These are phyloP conservation scores for Candida ovalis DNA, from an alignment of 805 yeast species.

Conservation along the genomic window DNA sequence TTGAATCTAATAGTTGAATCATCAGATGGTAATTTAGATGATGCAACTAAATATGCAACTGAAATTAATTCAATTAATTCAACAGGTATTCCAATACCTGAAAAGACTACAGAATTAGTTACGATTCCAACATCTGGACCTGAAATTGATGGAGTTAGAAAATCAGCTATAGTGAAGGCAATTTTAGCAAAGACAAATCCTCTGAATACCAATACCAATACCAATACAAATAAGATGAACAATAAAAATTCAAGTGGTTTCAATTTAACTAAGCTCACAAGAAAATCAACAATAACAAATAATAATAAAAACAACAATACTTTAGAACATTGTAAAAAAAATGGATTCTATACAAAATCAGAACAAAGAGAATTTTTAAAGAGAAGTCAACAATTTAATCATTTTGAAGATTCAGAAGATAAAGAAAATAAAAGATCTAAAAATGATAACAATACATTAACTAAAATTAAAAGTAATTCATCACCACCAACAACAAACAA, in stretches of 20 bases:
- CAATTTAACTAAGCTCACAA: not conserved
- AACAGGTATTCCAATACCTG: slow-evolving; percentile 61
- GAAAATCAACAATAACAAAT: too few relatives aligned
- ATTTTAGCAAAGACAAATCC: slow-evolving; percentile 22
- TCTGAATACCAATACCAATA: not conserved
- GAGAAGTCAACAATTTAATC: slow-evolving; percentile 6
- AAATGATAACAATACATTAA: slow-evolving; percentile 4
- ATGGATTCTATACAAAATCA: slow-evolving; percentile 30
- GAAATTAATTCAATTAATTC: slow-evolving; percentile 61
- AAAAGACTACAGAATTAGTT: slow-evolving; percentile 51
- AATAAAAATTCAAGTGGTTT: too few relatives aligned
- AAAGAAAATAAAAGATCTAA: slow-evolving; percentile 24
- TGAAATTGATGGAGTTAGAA: slow-evolving; percentile 26
- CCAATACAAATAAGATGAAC: too few relatives aligned
- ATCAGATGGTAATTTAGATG: slow-evolving; percentile 54
- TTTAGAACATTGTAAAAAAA: not conserved
- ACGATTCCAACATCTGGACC: slow-evolving; percentile 49
- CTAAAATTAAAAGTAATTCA: slow-evolving; percentile 5
- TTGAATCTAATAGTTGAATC: slow-evolving; percentile 55
- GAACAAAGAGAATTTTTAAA: slow-evolving; percentile 24
- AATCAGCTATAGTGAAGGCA: slow-evolving; percentile 36
- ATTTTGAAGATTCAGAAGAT: slow-evolving; percentile 17
- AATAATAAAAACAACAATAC: not conserved
- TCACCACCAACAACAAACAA: too few relatives aligned
- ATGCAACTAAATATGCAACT: slow-evolving; percentile 68